Percentiles rank a stretch among this genome's conserved stretches.
phyloP scores from a whole-genome alignment of 164 flowering plant species.

The Liriodendron chinense region DNA sequence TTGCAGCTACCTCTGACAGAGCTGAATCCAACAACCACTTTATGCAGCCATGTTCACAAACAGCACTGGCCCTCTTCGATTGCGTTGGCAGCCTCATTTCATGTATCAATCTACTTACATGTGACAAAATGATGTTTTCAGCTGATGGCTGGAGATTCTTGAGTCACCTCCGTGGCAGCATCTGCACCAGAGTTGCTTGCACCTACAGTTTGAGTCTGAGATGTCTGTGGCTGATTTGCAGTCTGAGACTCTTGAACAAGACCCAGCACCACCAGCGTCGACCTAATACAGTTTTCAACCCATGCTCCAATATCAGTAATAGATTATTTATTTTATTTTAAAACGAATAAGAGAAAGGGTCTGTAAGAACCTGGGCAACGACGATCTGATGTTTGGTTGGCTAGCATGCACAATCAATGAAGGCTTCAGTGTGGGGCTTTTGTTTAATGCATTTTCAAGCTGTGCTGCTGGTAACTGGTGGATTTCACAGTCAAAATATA shows the following conservation, averaged over 20 bases:
- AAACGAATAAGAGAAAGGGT: not conserved
- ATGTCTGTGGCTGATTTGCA: constrained; percentile 43
- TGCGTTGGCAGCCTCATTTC: no score
- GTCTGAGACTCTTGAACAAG: constrained; percentile 57
- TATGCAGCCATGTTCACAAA: no score
- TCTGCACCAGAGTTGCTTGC: constrained; percentile 41
- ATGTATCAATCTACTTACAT: not conserved
- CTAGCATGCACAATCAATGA: constrained; percentile 77
- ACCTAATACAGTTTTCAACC: constrained; percentile 34
- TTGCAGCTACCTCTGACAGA: no score
- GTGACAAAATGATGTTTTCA: constrained; percentile 13
- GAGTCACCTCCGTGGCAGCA: constrained; percentile 40
- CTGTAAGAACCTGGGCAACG: constrained; percentile 70
- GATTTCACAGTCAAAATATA: not conserved
- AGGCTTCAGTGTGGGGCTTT: constrained; percentile 58
- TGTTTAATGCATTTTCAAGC: constrained; percentile 81
- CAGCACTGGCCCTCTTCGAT: no score
- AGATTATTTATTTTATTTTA: not conserved
- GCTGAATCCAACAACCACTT: no score
- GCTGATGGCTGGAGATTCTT: constrained; percentile 46
- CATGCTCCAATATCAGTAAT: not conserved
- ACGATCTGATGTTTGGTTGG: constrained; percentile 64
- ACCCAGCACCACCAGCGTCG: constrained; percentile 68
- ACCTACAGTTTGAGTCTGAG: constrained; percentile 39
- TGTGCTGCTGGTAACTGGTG: constrained; percentile 84